Evolutionary conservation across 2,329 filamentous ascomycete genomes (phyloP), one percentile per base, ranked within the genome.

Genomic region (Fusarium zealandicum): DNA sequence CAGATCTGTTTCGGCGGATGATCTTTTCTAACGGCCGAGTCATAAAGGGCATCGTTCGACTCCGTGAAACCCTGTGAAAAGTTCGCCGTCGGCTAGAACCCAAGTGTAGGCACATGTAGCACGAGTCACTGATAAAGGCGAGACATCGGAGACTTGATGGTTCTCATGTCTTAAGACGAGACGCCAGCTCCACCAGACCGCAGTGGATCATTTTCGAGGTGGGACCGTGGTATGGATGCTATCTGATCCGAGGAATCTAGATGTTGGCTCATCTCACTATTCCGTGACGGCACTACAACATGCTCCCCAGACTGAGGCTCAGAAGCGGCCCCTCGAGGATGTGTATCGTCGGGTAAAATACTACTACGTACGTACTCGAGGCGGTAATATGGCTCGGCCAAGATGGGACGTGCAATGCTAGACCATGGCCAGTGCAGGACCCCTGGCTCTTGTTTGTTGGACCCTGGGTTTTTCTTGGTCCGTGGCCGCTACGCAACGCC

Each of bases 261-360:
- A 14, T 42, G 39, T 40, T 37, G 28, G 51, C 45, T 53, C 59
- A 54, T 39, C 32, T 50, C 35, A 22, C 41, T 32, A 25, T 40
- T 49, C 40, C 35, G 39, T 22, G 25, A 46, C 28, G 51, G 39
- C 37, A 50, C 35, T 56, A 37, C 37, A 25, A 25, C 22, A 25
- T 25, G 18, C 57, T 61, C 64, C 64, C 61, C 64, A 63, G 60
- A 67, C 48, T 56, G 54, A 59, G 46, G 48, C 38, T 54, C 37
- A 38, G 61, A 54, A 37, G 54, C 20, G 42, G 37, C 46, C 56
- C 28, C 47, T 61, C 42, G 54, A 57, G 36, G 50, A 46, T 52
- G 51, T 63, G 52, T 49, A 54, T 55, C 50, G 44, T 60, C 62
- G 50, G 51, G 38, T 39, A 40, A 63, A 54, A 39, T 27, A 40